Conservation (phyloP, 257 asterid species). For the Coffea eugenioides region DNA sequence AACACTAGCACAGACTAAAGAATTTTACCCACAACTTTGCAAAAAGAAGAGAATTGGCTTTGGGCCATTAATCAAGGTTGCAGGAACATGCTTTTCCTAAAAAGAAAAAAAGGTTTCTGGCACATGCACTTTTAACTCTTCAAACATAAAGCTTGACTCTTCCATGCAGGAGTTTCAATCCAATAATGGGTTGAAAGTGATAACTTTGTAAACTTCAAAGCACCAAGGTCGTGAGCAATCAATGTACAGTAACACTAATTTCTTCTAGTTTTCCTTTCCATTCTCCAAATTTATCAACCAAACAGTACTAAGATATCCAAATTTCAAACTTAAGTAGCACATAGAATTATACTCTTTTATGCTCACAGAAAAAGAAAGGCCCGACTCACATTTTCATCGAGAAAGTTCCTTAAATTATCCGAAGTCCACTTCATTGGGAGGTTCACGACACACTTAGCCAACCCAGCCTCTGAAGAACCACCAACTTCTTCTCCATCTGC, state of each 20-base stretch:
- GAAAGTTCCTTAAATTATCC: conserved; percentile 65
- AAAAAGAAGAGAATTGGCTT: neutral
- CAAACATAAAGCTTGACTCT: neutral
- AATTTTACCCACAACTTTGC: neutral
- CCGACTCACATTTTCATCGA: conserved; percentile 49
- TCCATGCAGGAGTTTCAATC: neutral
- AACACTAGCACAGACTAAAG: neutral
- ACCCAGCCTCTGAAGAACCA: conserved; percentile 28
- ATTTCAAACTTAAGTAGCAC: neutral
- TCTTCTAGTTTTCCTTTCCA: too few species aligned
- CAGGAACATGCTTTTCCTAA: neutral
- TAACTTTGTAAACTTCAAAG: neutral
- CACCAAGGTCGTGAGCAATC: neutral
- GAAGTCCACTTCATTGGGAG: conserved; percentile 89
- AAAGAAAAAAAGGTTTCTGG: too few species aligned
- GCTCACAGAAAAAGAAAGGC: neutral
- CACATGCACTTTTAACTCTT: neutral
- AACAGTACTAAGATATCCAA: neutral
- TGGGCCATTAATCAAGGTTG: neutral
- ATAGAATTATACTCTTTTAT: neutral
- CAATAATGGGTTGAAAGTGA: neutral
- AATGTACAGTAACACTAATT: too few species aligned
- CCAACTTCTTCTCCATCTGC: conserved; percentile 43
- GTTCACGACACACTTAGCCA: conserved; percentile 73
- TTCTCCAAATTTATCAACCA: neutral